Conservation (phyloP, 352 stramenopile genomes). For the Phytophthora gonapodyides region DNA sequence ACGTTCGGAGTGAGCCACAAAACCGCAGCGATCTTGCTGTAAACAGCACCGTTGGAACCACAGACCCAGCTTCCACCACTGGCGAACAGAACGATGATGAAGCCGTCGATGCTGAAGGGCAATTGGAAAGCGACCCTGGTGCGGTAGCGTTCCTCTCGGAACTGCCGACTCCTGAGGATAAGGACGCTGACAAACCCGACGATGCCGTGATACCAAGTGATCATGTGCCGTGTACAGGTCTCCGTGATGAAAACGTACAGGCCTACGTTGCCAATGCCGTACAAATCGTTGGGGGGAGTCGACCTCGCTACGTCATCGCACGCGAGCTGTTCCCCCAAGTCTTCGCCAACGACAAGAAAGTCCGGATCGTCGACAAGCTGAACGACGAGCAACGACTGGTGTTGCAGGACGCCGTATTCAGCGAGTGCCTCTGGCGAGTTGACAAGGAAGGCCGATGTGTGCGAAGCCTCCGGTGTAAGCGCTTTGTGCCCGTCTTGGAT, state of each 20-base stretch:
- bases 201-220: conserved; percentile 32
- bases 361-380: conserved; percentile 71
- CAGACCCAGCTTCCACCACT: conserved; percentile 2
- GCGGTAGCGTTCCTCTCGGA: conserved; percentile 38
- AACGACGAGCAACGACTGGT: conserved; percentile 53
- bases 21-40: conserved; percentile 3
- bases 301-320: conserved; percentile 81
- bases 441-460: conserved; percentile 77
- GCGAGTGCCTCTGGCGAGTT: conserved; percentile 80
- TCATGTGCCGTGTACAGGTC: conserved; percentile 59
- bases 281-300: conserved; percentile 75
- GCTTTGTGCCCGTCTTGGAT: conserved; percentile 41
- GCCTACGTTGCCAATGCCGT: conserved; percentile 66
- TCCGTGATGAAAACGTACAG: conserved; percentile 68
- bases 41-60: background rate
- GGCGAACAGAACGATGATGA: conserved; percentile 7
- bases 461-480: conserved; percentile 70
- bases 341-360: conserved; percentile 58
- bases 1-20: conserved; percentile 9
- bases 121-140: conserved; percentile 27
- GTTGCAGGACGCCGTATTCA: conserved; percentile 75
- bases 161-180: conserved; percentile 14
- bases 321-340: conserved; percentile 72
- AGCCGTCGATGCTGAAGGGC: conserved; percentile 17
- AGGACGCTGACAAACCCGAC: conserved; percentile 14